Evolutionary conservation across 2,329 filamentous ascomycete species (phyloP), one percentile per base, ranked within the genome.

Genomic region (Fusarium proliferatum): DNA sequence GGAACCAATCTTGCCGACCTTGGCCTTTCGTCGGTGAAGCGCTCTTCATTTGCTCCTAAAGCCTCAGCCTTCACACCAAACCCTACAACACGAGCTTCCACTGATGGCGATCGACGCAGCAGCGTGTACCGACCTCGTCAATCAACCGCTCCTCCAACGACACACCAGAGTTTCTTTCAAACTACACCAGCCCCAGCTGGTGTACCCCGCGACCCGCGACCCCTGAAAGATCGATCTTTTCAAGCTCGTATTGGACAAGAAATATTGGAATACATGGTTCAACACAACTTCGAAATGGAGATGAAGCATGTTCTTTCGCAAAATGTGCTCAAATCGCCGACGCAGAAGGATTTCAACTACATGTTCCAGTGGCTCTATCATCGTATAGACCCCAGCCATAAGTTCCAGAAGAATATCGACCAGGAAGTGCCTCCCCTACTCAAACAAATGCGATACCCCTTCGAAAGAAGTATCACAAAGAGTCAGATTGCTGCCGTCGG

Each of bases 281-380:
- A 95, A 64, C 92, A 98, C 82, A 97, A 98, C 80, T 99, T 98
- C 79, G 96, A 99, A 83, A 91, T 98, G 88, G 95, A 98, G 77
- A 97, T 97, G 92, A 98, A 97, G 84, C 94, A 98, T 81, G 92
- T 91, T 3, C 86, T 99, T n/a, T 94, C 94, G 2, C 92, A 93
- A 72, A 98, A 98, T 78, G 93, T 94, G 11, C 91, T 97, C 80
- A 96, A 94, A 78, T 97, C 94, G 48, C 97, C 96, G 1, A 99
- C 96, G 2, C 96, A 98, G 77, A 99, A 99, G 80, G 96, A 99
- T 81, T 99, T 99, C 85, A 96, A 97, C 79, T 93, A 90, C 82
- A 97, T 99, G 88, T 99, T 99, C 80, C 95, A 98, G 79, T 99
- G 96, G 94, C 87, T 99, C 7, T 99, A 99, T 82, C 94, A 95